A percentile compares a stretch with the other conserved stretches of the same genome.
Evolutionary conservation across 192 early-diverging fungal species (phyloP).

Genomic region (Chytriomyces sp.): DNA sequence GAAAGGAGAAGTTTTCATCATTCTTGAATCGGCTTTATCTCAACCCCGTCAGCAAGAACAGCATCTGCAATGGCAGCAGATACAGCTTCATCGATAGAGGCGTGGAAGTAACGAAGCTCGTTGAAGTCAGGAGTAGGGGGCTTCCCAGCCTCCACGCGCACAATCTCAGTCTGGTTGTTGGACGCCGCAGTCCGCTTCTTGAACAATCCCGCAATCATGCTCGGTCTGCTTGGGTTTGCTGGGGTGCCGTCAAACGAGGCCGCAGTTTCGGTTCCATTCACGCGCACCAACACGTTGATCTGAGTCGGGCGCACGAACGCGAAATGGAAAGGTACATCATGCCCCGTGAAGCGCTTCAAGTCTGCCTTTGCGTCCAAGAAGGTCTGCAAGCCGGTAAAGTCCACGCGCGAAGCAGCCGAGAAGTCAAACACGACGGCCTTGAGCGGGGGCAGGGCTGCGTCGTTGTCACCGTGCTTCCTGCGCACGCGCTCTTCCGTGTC

Average conservation of each 20-base stretch:
- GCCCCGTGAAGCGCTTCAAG: constrained; percentile 55
- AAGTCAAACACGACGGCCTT: constrained; percentile 82
- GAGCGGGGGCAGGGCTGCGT: constrained; percentile 41
- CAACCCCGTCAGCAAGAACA: too few species aligned
- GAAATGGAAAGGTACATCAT: constrained; percentile 56
- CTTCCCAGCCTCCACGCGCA: too few species aligned
- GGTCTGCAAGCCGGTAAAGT: constrained; percentile 79
- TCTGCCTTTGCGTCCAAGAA: constrained; percentile 69
- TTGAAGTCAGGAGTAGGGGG: too few species aligned
- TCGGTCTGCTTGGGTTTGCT: too few species aligned
- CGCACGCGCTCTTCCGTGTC: constrained; percentile 40
- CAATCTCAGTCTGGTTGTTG: too few species aligned
- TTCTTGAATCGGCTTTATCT: too few species aligned
- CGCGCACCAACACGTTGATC: constrained; percentile 22
- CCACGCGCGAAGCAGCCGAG: constrained; percentile 73
- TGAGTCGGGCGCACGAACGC: constrained; percentile 41
- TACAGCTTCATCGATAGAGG: too few species aligned
- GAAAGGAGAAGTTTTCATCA: too few species aligned
- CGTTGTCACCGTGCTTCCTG: background rate
- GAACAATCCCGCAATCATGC: too few species aligned
- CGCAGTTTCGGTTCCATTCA: background rate
- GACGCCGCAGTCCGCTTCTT: too few species aligned
- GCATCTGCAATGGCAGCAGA: too few species aligned
- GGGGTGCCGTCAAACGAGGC: background rate
- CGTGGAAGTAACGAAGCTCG: too few species aligned